phyloP scores from a whole-genome alignment of 352 stramenopile genomes.

The Phytophthora fragariaefolia region DNA sequence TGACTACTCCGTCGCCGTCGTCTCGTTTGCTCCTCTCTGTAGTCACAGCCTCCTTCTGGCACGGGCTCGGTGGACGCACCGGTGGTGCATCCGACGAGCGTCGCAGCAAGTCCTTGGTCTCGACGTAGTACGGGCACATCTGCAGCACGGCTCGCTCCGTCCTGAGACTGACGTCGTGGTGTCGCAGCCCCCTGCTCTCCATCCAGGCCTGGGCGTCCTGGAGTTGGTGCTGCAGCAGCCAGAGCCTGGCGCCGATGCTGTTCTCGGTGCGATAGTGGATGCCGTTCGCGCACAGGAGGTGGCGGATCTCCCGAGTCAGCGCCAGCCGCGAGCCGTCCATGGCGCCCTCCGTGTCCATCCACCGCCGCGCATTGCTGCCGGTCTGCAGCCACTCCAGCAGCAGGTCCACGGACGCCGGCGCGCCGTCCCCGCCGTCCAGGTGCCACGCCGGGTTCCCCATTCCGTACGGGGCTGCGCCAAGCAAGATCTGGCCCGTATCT shows the following conservation, averaged over 20 bases:
- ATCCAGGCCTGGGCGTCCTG: slow-evolving; percentile 3
- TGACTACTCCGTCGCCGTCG: not conserved
- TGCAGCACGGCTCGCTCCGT: slow-evolving; percentile 13
- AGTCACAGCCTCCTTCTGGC: not conserved
- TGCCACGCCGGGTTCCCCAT: slow-evolving; percentile 16
- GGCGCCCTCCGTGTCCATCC: not conserved
- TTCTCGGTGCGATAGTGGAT: not conserved
- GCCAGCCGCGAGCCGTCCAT: not conserved
- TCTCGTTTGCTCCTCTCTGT: not conserved
- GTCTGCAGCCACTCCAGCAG: slow-evolving; percentile 11
- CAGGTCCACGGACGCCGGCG: slow-evolving; percentile 19
- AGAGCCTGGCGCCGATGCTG: slow-evolving; percentile 1
- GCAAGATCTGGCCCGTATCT: too few species aligned
- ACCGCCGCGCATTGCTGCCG: not conserved
- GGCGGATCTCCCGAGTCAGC: not conserved
- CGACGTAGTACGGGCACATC: slow-evolving; percentile 7
- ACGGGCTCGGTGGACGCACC: not conserved
- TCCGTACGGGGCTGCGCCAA: too few species aligned
- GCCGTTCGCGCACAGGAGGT: not conserved
- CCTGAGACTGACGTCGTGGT: not conserved
- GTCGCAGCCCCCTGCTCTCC: not conserved
- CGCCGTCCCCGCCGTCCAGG: slow-evolving; percentile 11
- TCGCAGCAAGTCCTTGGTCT: not conserved
- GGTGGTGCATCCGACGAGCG: not conserved
- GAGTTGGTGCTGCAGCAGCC: not conserved